phyloP scores from a whole-genome alignment of 768 basidiomycete species.

The Polyporus arcularius region DNA sequence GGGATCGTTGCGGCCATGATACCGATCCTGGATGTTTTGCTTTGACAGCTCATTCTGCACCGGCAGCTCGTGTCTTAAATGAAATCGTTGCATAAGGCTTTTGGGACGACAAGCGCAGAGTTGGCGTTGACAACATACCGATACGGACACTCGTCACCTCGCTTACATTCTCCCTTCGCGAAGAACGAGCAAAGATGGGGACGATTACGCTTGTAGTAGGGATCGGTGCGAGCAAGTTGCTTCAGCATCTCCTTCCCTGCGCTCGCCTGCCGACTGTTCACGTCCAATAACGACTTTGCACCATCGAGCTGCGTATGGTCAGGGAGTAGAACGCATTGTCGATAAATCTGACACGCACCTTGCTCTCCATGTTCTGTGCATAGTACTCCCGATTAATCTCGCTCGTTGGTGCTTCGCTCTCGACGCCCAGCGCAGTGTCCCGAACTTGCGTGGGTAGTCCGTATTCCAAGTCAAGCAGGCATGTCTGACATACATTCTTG shows the following conservation, averaged over 20 bases:
- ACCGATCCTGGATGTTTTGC: constrained; percentile 94
- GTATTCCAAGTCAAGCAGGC: constrained; percentile 94
- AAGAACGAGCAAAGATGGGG: constrained; percentile 96
- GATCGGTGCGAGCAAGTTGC: constrained; percentile 90
- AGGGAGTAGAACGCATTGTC: neutral
- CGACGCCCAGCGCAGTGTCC: constrained; percentile 86
- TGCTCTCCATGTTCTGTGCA: constrained; percentile 87
- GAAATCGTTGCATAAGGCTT: neutral
- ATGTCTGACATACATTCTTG: constrained; percentile 97
- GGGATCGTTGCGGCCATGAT: constrained; percentile 90
- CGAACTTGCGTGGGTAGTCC: constrained; percentile 95
- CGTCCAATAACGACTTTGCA: constrained; percentile 62
- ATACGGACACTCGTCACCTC: constrained; percentile 92
- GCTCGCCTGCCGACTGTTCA: constrained; percentile 57
- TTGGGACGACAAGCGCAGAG: neutral
- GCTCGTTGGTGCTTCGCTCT: constrained; percentile 90
- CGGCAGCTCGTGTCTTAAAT: constrained; percentile 83
- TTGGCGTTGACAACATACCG: constrained; percentile 41
- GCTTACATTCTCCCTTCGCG: constrained; percentile 90
- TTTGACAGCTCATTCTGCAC: constrained; percentile 79
- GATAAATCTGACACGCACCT: constrained; percentile 47
- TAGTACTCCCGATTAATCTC: constrained; percentile 97
- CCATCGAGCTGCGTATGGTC: constrained; percentile 59
- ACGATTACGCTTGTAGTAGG: constrained; percentile 95
- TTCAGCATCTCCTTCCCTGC: constrained; percentile 98